Base-by-base conservation (phyloP, 2,329 filamentous ascomycete genomes). In the Xenoacremonium recifei region DNA sequence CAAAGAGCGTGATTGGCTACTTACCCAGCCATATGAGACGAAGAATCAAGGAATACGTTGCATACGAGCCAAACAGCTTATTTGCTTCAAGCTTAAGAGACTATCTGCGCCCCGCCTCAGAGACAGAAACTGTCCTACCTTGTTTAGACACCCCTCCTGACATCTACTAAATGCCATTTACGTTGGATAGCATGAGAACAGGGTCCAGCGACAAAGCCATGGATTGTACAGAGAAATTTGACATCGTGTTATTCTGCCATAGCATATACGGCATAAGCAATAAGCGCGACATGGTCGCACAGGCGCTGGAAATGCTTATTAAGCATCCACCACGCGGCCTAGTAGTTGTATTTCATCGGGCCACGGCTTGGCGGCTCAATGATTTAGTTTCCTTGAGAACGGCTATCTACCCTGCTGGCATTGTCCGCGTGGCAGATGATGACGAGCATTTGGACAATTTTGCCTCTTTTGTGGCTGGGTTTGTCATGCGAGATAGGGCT, bases 201-300 rank as follows among this genome's bases (percentile, higher is more conserved):
- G 48, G 42, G 41, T 55, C 35, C 39, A 31, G 7, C n/a, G 7
- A 11, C 29, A 42, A 41, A 37, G 55, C 40, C 10, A 51, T 30
- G 21, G 47, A 58, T 40, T 21, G 37, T 1, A 50, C 62, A 21
- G 57, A 68, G 17, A 70, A 64, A 44, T 84, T 72, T 51, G 71
- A 84, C 48, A 11, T 82, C 30, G 57, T 84, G 15, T 53, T 85
- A 4, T 80, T 84, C 60, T 84, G 79, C 49, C 79, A 84, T 56
- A 82, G 80, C 62, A 73, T 84, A 72, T 82, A 84, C 49, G 77
- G 76, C 45, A 76, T 84, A 72, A 66, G 65, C 0, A 66, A 68
- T 3, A 75, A 77, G 49, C 51, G 47, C n/a, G 55, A 12, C 2
- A 70, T 67, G 44, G 70, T 84, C 47, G 55, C 72, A 54, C 50